Base-by-base conservation (phyloP, 305 asterid species). In the Solanum chacoense region DNA sequence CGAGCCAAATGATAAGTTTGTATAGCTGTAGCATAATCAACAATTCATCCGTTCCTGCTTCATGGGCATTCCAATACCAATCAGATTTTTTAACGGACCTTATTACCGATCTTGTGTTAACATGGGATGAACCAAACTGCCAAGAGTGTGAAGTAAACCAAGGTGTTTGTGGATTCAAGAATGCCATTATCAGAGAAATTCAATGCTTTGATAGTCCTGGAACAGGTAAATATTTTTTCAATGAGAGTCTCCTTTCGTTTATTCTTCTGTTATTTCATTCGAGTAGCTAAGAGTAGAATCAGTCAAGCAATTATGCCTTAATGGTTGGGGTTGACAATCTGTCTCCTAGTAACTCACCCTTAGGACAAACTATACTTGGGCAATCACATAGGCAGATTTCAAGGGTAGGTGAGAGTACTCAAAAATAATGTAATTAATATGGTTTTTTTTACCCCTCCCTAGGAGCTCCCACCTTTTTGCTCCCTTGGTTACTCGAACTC, bases 81-180 rank as follows among this genome's bases (percentile, higher is more conserved):
- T 67, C 78, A 71, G 88, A 90, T 86, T 90, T 93, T 38, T 86
- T 93, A 22, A 89, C 92, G 28, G 84, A 88, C 38, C 93, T 91
- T 10, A 36, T 59, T 37, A 90, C 88, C 3, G 92, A 92, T 85
- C 85, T 92, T 80, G 29, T 69, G 73, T 88, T 96, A 88, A 90
- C 93, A 5, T 96, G 98, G 98, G 85, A 88, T 65, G 80, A 63
- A 11, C 98, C 98, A 1, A 89, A 88, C 32, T 95, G 98, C 79
- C 84, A 86, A 40, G 92, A 86, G 26, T 96, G 98, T 86, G 93
- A 90, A 75, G 91, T 86, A 67, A 89, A 65, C 8, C 91, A 89
- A 2, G 90, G 89, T 10, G 4, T 84, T 14, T 92, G 94, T 88
- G 93, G 93, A 24, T 88, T 84, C 85, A 73, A 75, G 26, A 89